Base-by-base conservation (phyloP, 305 asterid species). In the Striga hermonthica region DNA sequence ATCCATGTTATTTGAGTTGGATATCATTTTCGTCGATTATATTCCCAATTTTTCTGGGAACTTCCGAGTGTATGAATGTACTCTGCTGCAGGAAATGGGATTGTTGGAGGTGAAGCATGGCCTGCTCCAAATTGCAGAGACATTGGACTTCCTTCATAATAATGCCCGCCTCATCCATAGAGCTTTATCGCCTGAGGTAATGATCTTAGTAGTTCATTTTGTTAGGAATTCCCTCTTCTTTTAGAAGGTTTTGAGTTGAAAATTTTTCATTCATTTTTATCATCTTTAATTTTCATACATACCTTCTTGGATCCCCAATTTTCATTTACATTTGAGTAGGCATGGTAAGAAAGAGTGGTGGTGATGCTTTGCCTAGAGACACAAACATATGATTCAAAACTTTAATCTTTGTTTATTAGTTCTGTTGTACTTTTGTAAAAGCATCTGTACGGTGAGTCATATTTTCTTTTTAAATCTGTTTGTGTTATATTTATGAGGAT, bases 51-150 rank as follows among this genome's bases (percentile, higher is more conserved):
- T 43, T 54, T 9, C 6, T 22, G 6, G 6, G 43, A 67, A 59
- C 41, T 50, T 67, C 16, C 50, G 64, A 68, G 57, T 60, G 49
- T 63, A 49, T 15, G 47, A 15, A 62, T 45, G 12, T 47, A 16
- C 52, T 37, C 50, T 72, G 68, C 65, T 73, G 78, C 86, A 92
- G 99, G 97, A 88, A 74, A 90, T 93, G 99, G 96, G 97, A 54
- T 65, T 93, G 64, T 73, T 93, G 81, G 99, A 93, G 86, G 91
- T 93, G 76, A 93, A 93, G 83, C 99, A 93, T 68, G 99, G 99
- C 38, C 76, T 93, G 64, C 92, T 93, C 68, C 99, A 93, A 83
- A 82, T 90, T 69, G 95, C 97, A 0, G 99, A 93, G 82, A 90
- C 99, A 59, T 82, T 93, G 87, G 95, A 88, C 81, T 93, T 93